Percentiles rank a stretch among this genome's conserved stretches.
Conservation (phyloP, 169 alveolate species). For the Plasmodium relictum region DNA sequence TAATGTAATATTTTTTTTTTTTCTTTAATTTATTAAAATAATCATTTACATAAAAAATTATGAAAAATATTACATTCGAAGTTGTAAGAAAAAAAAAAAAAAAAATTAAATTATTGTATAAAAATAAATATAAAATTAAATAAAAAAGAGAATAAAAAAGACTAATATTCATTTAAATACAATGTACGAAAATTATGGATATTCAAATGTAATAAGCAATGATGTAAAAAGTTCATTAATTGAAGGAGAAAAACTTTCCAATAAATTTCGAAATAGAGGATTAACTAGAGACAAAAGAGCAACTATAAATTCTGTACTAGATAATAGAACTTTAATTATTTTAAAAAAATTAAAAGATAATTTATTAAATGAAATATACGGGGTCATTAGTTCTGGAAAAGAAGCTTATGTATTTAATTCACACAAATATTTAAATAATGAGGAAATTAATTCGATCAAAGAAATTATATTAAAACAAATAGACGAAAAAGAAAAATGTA, state of each 20-base stretch:
- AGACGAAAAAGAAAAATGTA: constrained; percentile 8
- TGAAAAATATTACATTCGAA: no score
- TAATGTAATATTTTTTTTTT: no score
- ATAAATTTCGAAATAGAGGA: constrained; percentile 83
- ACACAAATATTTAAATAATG: constrained; percentile 75
- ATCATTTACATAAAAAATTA: no score
- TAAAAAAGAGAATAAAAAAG: not conserved
- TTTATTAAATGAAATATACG: constrained; percentile 93
- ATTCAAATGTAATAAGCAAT: constrained; percentile 30
- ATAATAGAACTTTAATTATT: constrained; percentile 94
- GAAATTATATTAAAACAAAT: constrained; percentile 9
- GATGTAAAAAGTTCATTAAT: constrained; percentile 45
- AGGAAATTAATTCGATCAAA: constrained; percentile 62
- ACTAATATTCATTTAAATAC: not conserved
- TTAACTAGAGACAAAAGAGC: constrained; percentile 96
- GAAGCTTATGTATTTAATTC: constrained; percentile 98
- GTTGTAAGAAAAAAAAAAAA: not conserved
- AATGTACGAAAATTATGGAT: constrained; percentile 42
- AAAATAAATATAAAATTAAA: no score
- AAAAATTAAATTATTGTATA: constrained; percentile 3
- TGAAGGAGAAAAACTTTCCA: constrained; percentile 62
- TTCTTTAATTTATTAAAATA: no score
- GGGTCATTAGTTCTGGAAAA: constrained; percentile 98
- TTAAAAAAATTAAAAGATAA: constrained; percentile 93
- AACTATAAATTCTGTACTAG: constrained; percentile 97